A percentile compares a stretch with the other conserved stretches of the same genome.
Conservation (phyloP, 805 yeast genomes). For the Nakazawaea populi region DNA sequence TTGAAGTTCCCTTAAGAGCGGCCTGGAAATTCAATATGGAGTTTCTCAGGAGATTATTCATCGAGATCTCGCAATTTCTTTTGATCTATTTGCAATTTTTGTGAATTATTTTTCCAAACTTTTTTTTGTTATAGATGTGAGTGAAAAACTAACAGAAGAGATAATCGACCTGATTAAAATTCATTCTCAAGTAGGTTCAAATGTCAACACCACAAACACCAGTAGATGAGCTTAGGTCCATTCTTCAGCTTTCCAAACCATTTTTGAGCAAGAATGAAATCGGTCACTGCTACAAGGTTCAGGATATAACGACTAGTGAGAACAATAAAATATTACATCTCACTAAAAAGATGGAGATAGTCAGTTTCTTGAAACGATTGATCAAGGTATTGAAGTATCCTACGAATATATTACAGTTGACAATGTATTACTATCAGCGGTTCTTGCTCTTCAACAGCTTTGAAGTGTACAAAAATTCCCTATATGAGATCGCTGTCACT, state of each 20-base stretch:
- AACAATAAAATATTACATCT: conserved; percentile 17
- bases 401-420: conserved; percentile 57
- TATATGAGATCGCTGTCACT: conserved; percentile 61
- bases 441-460: conserved; percentile 61
- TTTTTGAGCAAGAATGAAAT: conserved; percentile 23
- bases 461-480: conserved; percentile 35
- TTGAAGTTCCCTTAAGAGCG: not conserved
- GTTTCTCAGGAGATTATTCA: not conserved
- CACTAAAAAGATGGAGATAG: conserved; percentile 30
- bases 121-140: not conserved
- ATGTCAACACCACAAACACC: conserved; percentile 3
- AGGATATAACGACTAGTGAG: conserved; percentile 12
- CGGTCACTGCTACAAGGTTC: conserved; percentile 15
- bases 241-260: conserved; percentile 29
- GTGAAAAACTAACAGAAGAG: not conserved
- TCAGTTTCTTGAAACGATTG: conserved; percentile 48
- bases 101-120: not conserved
- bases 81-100: too few relatives aligned
- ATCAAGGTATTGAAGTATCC: conserved; percentile 59
- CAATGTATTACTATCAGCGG: conserved; percentile 70
- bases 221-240: not conserved
- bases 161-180: not conserved
- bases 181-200: not conserved
- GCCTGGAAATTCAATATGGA: not conserved
- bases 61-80: not conserved